Percentiles rank a stretch among this genome's conserved stretches.
These are phyloP conservation scores for Cicer bijugum DNA, from an alignment of 306 rosid species.

Conservation along the genomic window DNA sequence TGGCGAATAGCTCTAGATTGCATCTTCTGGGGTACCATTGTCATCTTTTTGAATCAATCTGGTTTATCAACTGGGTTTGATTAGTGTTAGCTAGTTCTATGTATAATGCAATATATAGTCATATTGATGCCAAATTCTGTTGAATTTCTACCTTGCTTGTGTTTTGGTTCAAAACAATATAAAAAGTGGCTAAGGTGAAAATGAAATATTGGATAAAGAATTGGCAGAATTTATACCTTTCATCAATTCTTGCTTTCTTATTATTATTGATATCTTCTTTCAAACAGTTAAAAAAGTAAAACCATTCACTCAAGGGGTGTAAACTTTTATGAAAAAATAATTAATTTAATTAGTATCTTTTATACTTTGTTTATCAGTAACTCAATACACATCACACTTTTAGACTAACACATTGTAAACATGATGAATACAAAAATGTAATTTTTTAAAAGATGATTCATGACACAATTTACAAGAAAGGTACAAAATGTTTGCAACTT, in stretches of 20 bases:
- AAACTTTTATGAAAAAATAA: not conserved
- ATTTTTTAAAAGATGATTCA: conserved; percentile 16
- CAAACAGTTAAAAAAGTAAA: not conserved
- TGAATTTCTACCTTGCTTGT: conserved; percentile 68
- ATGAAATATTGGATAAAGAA: conserved; percentile 43
- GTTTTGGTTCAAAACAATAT: conserved; percentile 41
- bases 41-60: conserved; percentile 35
- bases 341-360: not conserved
- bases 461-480: conserved; percentile 35
- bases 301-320: not conserved
- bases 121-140: conserved; percentile 15
- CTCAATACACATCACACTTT: not conserved
- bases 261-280: not conserved
- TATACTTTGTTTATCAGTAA: not conserved
- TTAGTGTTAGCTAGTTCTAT: conserved; percentile 20
- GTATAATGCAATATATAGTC: conserved; percentile 33
- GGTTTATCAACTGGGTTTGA: not conserved
- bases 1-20: conserved; percentile 43
- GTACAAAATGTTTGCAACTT: conserved; percentile 35
- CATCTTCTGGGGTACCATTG: conserved; percentile 32
- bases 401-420: not conserved
- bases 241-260: conserved; percentile 11
- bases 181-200: conserved; percentile 38
- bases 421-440: not conserved
- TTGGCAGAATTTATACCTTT: conserved; percentile 32